A percentile compares a stretch with the other conserved stretches of the same genome.
Conservation (phyloP, 257 asterid species). For the Linderniella brevidens region DNA sequence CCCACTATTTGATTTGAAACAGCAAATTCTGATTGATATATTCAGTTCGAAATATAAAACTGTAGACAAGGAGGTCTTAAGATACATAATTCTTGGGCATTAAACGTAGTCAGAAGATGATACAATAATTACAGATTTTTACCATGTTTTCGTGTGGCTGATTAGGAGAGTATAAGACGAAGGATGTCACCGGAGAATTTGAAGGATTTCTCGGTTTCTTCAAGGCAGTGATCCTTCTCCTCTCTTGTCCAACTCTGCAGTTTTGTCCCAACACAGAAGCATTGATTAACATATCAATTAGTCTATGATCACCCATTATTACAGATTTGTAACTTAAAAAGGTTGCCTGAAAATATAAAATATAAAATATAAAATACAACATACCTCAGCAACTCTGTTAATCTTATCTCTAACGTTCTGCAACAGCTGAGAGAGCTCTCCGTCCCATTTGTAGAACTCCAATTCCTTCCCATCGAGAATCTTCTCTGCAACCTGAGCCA, state of each 20-base stretch:
- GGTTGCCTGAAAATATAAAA: not conserved
- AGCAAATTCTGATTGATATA: too few relatives aligned
- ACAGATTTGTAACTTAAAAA: too few relatives aligned
- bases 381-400: constrained; percentile 67
- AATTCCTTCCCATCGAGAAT: constrained; percentile 54
- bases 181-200: constrained; percentile 69
- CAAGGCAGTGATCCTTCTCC: constrained; percentile 80
- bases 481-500: constrained; percentile 54
- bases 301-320: not conserved
- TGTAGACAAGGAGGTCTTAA: too few relatives aligned
- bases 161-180: constrained; percentile 49
- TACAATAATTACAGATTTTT: too few relatives aligned
- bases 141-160: not conserved
- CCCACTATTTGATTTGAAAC: too few relatives aligned
- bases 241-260: constrained; percentile 68
- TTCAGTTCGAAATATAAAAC: too few relatives aligned
- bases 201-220: constrained; percentile 95
- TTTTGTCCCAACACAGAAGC: not conserved
- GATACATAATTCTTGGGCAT: too few relatives aligned
- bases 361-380: not conserved
- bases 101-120: too few relatives aligned
- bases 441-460: constrained; percentile 94
- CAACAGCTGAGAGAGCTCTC: constrained; percentile 62
- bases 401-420: constrained; percentile 79
- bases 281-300: not conserved